Base-by-base conservation (phyloP, 108 stramenopile genomes). In the Pseudonitzschia pungens region DNA sequence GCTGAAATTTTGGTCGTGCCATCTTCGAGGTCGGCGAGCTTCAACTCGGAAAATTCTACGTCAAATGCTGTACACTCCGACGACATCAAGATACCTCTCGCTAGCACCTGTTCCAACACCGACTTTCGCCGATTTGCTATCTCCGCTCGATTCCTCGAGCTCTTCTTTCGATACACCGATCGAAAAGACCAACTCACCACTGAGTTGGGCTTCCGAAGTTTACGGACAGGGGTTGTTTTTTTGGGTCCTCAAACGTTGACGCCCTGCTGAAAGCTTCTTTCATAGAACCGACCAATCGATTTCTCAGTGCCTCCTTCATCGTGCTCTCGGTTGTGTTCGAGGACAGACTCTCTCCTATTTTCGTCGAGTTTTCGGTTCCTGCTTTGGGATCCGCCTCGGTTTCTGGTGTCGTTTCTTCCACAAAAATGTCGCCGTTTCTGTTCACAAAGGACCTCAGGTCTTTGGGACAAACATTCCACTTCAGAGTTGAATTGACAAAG, bases 401-500 rank as follows among this genome's bases (percentile, higher is more conserved):
- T 1, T 65, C 50, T 28, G 29, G 27, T 31, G 5, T 4, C 14
- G 16, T 2, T 48, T 70, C 77, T 31, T 45, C 52, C 0, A 41
- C 26, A 16, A 12, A 31, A 43, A 33, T 15, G 36, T 36, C 36
- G 28, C 70, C 79, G 40, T 74, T 48, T 15, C 71, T 65, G 15
- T 77, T 79, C 3, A 81, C 85, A 22, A 90, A 69, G 3, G 36
- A 12, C 55, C 66, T 77, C 27, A 93, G 70, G 63, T 93, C 89
- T 27, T 81, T 82, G 0, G 92, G 92, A 65, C 92, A 93, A n/a
- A 93, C 74, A 29, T 89, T 83, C 92, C 92, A 93, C 70, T 90
- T 90, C 55, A 77, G 62, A 10, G 86, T 69, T 24, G 67, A 52
- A 54, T 73, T 44, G 9, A 86, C 83, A 75, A 90, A 93, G 73